A percentile compares a stretch with the other conserved stretches of the same genome.
phyloP scores from a whole-genome alignment of 176 grass and related monocot species.

The Cenchrus purpureus region DNA sequence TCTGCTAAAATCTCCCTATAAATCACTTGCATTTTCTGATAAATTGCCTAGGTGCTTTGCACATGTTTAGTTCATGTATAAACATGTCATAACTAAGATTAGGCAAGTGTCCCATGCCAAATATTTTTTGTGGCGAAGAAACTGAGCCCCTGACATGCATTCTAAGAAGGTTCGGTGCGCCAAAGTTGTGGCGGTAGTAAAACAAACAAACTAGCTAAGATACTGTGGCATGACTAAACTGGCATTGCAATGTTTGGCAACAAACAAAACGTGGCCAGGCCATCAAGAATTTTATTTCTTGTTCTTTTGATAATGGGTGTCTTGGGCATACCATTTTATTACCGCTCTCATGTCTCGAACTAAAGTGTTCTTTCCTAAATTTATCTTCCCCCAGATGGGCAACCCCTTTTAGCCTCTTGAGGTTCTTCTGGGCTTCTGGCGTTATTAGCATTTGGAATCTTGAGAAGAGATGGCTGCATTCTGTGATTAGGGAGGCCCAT shows the following conservation, averaged over 20 bases:
- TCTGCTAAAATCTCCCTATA: neutral
- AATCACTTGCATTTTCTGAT: neutral
- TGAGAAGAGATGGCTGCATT: conserved; percentile 83
- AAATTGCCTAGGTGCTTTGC: neutral
- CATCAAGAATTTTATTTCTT: neutral
- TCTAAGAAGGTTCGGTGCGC: neutral
- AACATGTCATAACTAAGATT: neutral
- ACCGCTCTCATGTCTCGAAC: neutral
- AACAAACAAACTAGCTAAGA: neutral
- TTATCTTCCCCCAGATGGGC: conserved; percentile 71
- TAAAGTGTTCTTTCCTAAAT: conserved; percentile 16
- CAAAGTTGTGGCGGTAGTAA: neutral
- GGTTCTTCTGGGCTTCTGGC: conserved; percentile 65
- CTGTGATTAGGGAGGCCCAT: conserved; percentile 92
- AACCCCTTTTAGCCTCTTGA: conserved; percentile 88
- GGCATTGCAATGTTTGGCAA: neutral
- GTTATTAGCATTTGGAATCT: conserved; percentile 99
- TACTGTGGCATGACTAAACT: neutral
- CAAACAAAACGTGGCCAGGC: neutral
- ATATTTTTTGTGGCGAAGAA: neutral
- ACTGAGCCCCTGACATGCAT: neutral
- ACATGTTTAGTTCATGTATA: neutral
- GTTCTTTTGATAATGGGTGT: neutral
- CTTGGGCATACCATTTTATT: neutral
- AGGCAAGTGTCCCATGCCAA: neutral